Evolutionary conservation across 495 filamentous ascomycete genomes (phyloP).

Genomic region (Extremus antarcticus): DNA sequence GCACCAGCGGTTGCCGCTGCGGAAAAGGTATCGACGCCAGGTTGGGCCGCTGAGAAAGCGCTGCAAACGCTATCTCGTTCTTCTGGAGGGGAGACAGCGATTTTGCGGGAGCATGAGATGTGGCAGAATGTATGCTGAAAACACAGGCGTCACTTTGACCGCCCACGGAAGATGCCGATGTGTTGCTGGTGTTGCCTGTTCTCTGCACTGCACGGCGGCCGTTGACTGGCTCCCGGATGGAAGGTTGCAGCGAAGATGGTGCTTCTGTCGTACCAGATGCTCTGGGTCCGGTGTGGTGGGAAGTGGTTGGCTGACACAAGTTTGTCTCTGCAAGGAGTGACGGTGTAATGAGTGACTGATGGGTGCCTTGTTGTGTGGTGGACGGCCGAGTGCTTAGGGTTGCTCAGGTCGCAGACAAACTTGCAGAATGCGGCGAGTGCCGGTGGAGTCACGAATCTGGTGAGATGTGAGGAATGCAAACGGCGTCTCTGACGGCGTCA

Average conservation of each 20-base stretch:
- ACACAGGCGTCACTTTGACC: neutral
- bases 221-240: no score
- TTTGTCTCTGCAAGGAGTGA: neutral
- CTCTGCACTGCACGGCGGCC: no score
- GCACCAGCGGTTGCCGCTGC: conserved; percentile 17
- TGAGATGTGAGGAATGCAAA: neutral
- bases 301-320: neutral
- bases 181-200: neutral
- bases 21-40: conserved; percentile 19
- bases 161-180: neutral
- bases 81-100: neutral
- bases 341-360: neutral
- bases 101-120: neutral
- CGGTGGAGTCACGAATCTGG: neutral
- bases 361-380: neutral
- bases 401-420: neutral
- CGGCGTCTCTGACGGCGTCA: neutral
- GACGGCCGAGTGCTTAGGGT: neutral
- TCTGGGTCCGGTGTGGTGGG: neutral
- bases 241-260: neutral
- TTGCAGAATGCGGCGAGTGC: neutral
- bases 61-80: neutral
- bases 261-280: neutral
- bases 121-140: neutral
- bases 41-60: neutral